Percentiles rank a stretch among this genome's conserved stretches.
These are phyloP conservation scores for Strobilomyces echinocephalus DNA, from an alignment of 768 basidiomycete species.

Conservation along the genomic window DNA sequence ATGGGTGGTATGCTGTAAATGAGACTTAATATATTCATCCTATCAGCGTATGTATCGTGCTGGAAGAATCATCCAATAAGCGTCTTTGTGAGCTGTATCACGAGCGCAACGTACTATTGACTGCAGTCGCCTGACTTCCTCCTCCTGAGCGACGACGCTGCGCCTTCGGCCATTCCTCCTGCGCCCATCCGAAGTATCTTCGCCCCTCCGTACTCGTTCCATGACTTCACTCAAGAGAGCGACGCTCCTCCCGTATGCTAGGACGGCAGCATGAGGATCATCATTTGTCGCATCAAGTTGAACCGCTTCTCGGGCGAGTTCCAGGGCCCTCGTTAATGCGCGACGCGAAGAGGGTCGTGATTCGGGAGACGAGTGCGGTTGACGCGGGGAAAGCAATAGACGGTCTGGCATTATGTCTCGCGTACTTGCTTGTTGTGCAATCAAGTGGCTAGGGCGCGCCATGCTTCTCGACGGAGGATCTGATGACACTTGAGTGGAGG, in stretches of 20 bases:
- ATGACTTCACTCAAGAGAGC: conserved; percentile 86
- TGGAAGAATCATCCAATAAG: conserved; percentile 31
- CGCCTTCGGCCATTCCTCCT: conserved; percentile 58
- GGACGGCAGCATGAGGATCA: conserved; percentile 83
- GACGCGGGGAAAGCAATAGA: conserved; percentile 39
- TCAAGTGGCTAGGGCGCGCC: conserved; percentile 30
- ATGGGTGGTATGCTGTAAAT: conserved; percentile 83
- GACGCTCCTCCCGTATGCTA: conserved; percentile 84
- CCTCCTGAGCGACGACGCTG: conserved; percentile 85
- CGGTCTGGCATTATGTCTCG: conserved; percentile 43
- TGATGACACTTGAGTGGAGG: conserved; percentile 44
- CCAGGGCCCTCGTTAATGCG: conserved; percentile 79
- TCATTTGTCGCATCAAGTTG: conserved; percentile 84
- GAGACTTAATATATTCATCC: conserved; percentile 87
- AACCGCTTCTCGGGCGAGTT: conserved; percentile 86
- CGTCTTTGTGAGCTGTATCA: conserved; percentile 3
- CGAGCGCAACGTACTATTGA: conserved; percentile 68
- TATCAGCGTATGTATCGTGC: conserved; percentile 94
- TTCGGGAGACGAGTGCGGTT: conserved; percentile 42
- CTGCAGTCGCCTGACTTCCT: conserved; percentile 80
- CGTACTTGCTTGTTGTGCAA: conserved; percentile 20
- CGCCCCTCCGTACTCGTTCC: conserved; percentile 83
- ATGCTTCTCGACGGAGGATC: conserved; percentile 56
- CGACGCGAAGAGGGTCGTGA: conserved; percentile 70
- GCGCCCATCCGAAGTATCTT: conserved; percentile 71